Conservation (phyloP, 495 filamentous ascomycete species). For the Mytilinidion resinicola region DNA sequence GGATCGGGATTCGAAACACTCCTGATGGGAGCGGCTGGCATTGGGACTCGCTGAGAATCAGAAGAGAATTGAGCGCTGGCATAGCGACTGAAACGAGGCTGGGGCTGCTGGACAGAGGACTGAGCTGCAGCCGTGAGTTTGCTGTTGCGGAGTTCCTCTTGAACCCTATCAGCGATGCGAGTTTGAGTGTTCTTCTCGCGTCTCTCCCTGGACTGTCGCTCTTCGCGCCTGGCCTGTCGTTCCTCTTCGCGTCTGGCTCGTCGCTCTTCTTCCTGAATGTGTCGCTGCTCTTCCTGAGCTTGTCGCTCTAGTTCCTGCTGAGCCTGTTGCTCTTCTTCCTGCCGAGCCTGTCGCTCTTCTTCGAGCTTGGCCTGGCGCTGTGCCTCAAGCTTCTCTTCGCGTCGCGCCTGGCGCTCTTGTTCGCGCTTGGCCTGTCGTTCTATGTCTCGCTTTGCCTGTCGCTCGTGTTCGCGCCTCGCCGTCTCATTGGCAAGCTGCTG, state of each 20-base stretch:
- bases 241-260: conserved; percentile 24
- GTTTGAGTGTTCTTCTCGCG: conserved; percentile 27
- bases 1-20: conserved; percentile 19
- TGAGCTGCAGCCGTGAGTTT: conserved; percentile 14
- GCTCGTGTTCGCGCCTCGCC: conserved; percentile 43
- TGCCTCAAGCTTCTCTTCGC: conserved; percentile 15
- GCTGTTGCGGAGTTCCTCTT: conserved; percentile 28
- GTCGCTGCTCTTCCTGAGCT: too few relatives aligned
- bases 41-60: conserved; percentile 6
- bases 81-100: conserved; percentile 7
- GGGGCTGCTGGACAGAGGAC: background rate
- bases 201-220: conserved; percentile 12
- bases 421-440: too few relatives aligned
- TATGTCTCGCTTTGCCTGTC: too few relatives aligned
- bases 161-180: conserved; percentile 26
- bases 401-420: conserved; percentile 1
- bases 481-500: conserved; percentile 13
- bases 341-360: too few relatives aligned
- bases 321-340: conserved; percentile 1
- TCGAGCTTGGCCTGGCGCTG: conserved; percentile 16
- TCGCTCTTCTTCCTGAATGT: conserved; percentile 7
- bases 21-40: conserved; percentile 9
- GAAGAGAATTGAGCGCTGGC: conserved; percentile 1
- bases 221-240: conserved; percentile 21
- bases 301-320: background rate